phyloP scores from a whole-genome alignment of 1,284 basidiomycete species.

The Trichosporon faecale region DNA sequence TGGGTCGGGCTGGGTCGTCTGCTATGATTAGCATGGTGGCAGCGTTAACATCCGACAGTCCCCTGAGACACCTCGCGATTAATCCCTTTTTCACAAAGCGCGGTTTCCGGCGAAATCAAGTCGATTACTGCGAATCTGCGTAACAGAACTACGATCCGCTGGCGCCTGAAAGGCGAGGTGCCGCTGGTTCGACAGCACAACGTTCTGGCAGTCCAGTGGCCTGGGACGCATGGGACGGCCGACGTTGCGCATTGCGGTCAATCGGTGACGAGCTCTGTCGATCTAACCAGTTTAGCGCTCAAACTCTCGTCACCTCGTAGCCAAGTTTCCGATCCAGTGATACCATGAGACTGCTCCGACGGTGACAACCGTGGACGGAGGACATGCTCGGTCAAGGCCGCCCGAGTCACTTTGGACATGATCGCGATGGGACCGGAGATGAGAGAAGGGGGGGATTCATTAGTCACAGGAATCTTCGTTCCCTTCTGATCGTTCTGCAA shows the following conservation, averaged over 20 bases:
- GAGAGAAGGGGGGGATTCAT: background rate
- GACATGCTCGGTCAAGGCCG: background rate
- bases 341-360: too few species aligned
- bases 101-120: background rate
- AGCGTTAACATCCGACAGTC: background rate
- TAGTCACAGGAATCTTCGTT: background rate
- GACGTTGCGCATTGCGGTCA: background rate
- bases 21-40: background rate
- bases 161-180: too few species aligned
- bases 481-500: constrained; percentile 3
- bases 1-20: background rate
- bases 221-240: too few species aligned
- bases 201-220: too few species aligned
- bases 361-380: background rate
- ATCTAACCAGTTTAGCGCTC: background rate
- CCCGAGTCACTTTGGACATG: background rate
- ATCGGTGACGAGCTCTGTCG: background rate
- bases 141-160: too few species aligned
- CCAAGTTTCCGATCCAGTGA: background rate
- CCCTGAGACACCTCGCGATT: background rate
- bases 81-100: background rate
- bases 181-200: too few species aligned
- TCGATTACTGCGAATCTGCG: background rate
- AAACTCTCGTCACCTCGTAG: background rate
- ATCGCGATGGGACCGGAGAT: background rate